Conservation (phyloP, 139 green algal genomes). For the Tetradesmus obliquus region DNA sequence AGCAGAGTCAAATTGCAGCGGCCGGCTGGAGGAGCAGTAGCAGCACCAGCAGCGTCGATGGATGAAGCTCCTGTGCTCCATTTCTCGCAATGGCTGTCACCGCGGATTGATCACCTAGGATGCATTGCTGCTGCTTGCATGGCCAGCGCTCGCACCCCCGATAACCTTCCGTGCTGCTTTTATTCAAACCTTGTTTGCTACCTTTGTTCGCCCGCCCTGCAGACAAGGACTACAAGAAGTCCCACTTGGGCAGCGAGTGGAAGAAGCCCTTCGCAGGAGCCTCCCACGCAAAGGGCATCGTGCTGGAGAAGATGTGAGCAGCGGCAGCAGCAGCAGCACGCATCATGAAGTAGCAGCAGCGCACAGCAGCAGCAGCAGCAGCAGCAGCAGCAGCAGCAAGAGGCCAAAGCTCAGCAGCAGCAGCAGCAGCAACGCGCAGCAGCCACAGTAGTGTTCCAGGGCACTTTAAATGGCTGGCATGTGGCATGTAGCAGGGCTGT, state of each 20-base stretch:
- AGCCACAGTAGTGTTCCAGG: neutral
- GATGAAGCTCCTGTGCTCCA: too few species aligned
- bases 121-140: too few species aligned
- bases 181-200: too few species aligned
- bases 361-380: neutral
- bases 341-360: neutral
- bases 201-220: constrained; percentile 32
- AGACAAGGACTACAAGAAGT: constrained; percentile 99
- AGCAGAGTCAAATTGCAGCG: too few species aligned
- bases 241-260: constrained; percentile 97
- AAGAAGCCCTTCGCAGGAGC: constrained; percentile 99
- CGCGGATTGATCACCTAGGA: too few species aligned
- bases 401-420: too few species aligned
- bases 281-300: constrained; percentile 99
- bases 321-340: neutral
- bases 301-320: constrained; percentile 99
- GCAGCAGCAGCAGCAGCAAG: neutral
- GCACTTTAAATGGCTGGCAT: neutral
- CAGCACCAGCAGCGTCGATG: too few species aligned
- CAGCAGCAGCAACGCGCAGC: neutral
- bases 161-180: too few species aligned
- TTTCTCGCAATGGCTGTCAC: too few species aligned
- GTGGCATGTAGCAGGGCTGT: neutral
- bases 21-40: too few species aligned
- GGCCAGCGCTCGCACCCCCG: too few species aligned